Percentiles rank a stretch among this genome's conserved stretches.
These are phyloP conservation scores for Naganishia randhawae DNA, from an alignment of 768 basidiomycete genomes.

Conservation along the genomic window DNA sequence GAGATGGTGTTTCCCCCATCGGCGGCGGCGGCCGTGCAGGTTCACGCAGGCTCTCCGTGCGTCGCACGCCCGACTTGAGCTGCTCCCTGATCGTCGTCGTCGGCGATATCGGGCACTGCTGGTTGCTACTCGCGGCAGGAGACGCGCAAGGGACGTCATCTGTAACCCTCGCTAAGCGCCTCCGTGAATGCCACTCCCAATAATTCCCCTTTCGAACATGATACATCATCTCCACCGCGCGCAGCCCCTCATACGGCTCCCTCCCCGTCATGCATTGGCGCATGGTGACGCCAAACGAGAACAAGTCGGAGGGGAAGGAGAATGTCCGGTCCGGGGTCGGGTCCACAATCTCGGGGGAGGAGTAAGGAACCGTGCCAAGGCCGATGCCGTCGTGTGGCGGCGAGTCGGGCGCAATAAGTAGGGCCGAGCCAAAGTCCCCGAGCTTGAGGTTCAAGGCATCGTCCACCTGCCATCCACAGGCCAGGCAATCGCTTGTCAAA, in stretches of 20 bases:
- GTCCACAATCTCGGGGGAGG: slow-evolving; percentile 53
- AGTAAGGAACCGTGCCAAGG: slow-evolving; percentile 53
- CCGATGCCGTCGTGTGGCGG: slow-evolving; percentile 51
- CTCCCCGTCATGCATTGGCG: slow-evolving; percentile 50
- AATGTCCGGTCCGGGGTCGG: slow-evolving; percentile 45
- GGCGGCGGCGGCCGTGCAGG: too few species aligned
- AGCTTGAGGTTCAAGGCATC: slow-evolving; percentile 46
- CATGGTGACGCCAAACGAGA: slow-evolving; percentile 53
- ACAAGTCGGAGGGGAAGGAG: slow-evolving; percentile 53
- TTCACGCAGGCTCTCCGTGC: slow-evolving; percentile 37
- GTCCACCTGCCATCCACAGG: slow-evolving; percentile 35
- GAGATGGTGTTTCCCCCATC: not conserved
- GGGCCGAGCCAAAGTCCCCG: slow-evolving; percentile 53
- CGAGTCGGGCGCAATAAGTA: slow-evolving; percentile 43
- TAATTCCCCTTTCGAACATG: slow-evolving; percentile 49
- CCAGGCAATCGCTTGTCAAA: slow-evolving; percentile 45
- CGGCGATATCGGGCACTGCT: not conserved
- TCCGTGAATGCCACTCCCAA: slow-evolving; percentile 52
- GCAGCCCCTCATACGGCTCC: slow-evolving; percentile 51
- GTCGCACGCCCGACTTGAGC: slow-evolving; percentile 21
- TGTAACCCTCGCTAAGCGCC: slow-evolving; percentile 39
- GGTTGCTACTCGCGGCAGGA: not conserved
- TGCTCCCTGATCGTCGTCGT: not conserved
- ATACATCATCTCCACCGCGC: slow-evolving; percentile 51
- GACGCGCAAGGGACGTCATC: slow-evolving; percentile 1